Conservation (phyloP, 305 asterid species). For the Andrographis paniculata region DNA sequence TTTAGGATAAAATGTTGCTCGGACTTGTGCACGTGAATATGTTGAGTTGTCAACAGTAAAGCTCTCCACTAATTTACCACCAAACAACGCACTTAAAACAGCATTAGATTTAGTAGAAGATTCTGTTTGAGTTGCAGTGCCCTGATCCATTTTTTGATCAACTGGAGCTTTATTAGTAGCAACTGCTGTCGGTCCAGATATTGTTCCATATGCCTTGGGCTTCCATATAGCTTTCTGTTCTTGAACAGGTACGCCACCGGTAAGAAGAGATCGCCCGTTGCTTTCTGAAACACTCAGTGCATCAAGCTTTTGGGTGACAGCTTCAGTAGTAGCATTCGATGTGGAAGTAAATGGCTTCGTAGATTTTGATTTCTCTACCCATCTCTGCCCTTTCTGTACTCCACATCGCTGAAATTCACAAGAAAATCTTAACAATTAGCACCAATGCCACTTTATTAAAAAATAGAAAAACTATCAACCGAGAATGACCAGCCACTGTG, state of each 20-base stretch:
- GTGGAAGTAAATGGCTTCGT: slow-evolving; percentile 23
- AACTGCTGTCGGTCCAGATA: slow-evolving; percentile 27
- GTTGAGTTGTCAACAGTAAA: slow-evolving; percentile 73
- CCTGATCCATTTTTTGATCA: slow-evolving; percentile 19
- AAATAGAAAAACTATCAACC: not conserved
- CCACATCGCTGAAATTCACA: slow-evolving; percentile 39
- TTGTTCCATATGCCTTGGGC: slow-evolving; percentile 63
- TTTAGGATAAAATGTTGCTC: slow-evolving; percentile 96
- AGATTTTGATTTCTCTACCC: slow-evolving; percentile 43
- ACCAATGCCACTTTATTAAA: not conserved
- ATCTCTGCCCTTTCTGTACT: slow-evolving; percentile 32
- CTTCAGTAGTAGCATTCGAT: slow-evolving; percentile 25
- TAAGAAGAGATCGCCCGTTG: slow-evolving; percentile 27
- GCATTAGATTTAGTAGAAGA: slow-evolving; percentile 32
- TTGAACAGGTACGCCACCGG: slow-evolving; percentile 30
- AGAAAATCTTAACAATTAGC: not conserved
- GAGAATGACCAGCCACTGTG: not conserved
- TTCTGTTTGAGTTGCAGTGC: slow-evolving; percentile 25
- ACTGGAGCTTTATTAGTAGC: slow-evolving; percentile 31
- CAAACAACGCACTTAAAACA: slow-evolving; percentile 43
- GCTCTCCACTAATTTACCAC: slow-evolving; percentile 49
- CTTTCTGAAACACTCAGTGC: slow-evolving; percentile 42
- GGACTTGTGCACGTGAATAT: slow-evolving; percentile 57
- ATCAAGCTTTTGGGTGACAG: slow-evolving; percentile 30
- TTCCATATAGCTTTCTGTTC: slow-evolving; percentile 49